Evolutionary conservation across 345 rosid species (phyloP), one percentile per base, ranked within the genome.

Genomic region (Chamaenerion angustifolium): DNA sequence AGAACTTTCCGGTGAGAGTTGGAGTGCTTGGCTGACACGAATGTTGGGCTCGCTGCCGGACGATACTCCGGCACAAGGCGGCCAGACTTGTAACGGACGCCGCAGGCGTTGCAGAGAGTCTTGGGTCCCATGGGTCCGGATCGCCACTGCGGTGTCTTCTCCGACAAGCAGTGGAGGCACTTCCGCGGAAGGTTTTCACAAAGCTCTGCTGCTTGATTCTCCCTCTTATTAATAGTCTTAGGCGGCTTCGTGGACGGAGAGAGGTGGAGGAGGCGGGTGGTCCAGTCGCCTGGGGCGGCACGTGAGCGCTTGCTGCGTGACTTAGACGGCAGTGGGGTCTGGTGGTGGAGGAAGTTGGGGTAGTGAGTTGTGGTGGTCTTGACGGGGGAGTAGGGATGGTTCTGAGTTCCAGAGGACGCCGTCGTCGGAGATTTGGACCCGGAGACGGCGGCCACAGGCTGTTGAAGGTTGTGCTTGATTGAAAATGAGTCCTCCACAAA

Each of bases 121-220:
- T 82, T 82, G 2, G 83, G 86, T 6, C 92, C 92, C 80, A 77
- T 62, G 0, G 93, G 93, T 5, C 93, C 93, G 0, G 93, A 75
- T 52, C 93, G 64, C 93, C 93, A 83, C 40, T 83, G 93, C 10
- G 87, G 93, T 0, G 93, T 83, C 63, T 77, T 73, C 63, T 83
- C 93, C 4, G 84, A 12, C 3, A 75, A 76, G 48, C 93, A 83
- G 51, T 83, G 93, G 23, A 77, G 59, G 55, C 93, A 83, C 56
- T 55, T 80, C 17, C 87, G 64, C 1, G 59, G 68, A 5, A 8
- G 6, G 37, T 31, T 31, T 3, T 25, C 43, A 1, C 55, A 11
- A 8, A 48, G 17, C 8, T 48, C 8, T 1, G n/a, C 27, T 19
- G 44, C 63, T 12, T 54, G 13, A 40, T 55, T 76, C 14, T 67